Conservation (phyloP, 2,329 filamentous ascomycete genomes). For the Dactylellina leptospora region DNA sequence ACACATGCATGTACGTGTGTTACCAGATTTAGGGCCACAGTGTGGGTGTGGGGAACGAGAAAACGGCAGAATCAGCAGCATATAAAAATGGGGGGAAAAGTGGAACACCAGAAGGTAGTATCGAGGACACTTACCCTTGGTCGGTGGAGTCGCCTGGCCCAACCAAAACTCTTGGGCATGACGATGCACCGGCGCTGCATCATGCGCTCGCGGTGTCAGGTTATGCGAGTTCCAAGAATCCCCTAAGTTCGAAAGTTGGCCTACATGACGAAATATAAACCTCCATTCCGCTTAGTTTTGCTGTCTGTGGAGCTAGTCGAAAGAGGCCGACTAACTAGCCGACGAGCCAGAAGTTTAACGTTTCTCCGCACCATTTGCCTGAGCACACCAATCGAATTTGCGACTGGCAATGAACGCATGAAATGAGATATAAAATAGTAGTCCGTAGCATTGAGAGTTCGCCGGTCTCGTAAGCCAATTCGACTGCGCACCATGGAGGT, state of each 20-base stretch:
- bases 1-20: constrained; percentile 6
- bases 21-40: constrained; percentile 34
- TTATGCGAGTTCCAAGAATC: constrained; percentile 24
- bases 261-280: constrained; percentile 25
- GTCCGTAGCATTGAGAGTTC: too few relatives aligned
- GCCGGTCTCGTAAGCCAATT: too few relatives aligned
- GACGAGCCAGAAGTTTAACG: neutral
- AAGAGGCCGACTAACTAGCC: neutral
- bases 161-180: neutral
- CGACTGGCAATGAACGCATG: too few relatives aligned
- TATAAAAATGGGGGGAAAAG: constrained; percentile 8
- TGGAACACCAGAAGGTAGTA: constrained; percentile 4
- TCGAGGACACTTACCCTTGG: neutral
- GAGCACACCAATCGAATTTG: too few relatives aligned
- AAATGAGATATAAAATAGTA: too few relatives aligned
- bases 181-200: constrained; percentile 4
- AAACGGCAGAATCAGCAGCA: neutral
- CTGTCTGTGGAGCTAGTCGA: constrained; percentile 5
- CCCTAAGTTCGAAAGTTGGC: neutral
- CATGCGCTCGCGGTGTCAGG: too few relatives aligned
- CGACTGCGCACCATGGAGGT: too few relatives aligned
- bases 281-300: constrained; percentile 13
- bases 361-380: too few relatives aligned
- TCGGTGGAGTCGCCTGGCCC: neutral
- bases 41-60: constrained; percentile 16